A percentile compares a stretch with the other conserved stretches of the same genome.
Conservation (phyloP, 352 stramenopile species). For the Phytophthora ramorum region DNA sequence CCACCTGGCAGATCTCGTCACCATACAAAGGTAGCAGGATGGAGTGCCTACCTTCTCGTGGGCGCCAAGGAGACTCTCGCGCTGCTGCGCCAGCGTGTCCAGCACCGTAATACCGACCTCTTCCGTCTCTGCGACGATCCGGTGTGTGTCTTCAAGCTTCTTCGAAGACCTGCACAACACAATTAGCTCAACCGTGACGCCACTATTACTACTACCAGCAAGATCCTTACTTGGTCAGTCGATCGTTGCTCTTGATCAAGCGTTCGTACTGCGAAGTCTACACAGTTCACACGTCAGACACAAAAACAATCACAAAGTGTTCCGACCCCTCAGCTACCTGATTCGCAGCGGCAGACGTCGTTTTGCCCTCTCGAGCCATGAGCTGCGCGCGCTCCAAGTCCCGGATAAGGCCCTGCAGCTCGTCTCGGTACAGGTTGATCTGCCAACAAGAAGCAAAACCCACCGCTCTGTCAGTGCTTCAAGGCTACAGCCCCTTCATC, state of each 20-base stretch:
- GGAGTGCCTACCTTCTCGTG: constrained; percentile 61
- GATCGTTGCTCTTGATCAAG: constrained; percentile 70
- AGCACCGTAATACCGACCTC: constrained; percentile 77
- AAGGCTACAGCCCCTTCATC: background rate
- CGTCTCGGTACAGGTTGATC: constrained; percentile 77
- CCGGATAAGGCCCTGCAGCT: constrained; percentile 69
- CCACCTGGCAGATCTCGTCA: background rate
- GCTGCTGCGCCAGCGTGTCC: constrained; percentile 72
- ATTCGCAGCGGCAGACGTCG: constrained; percentile 26
- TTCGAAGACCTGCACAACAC: constrained; percentile 54
- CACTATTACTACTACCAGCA: background rate
- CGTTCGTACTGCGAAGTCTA: constrained; percentile 76
- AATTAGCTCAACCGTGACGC: background rate
- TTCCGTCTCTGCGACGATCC: constrained; percentile 72
- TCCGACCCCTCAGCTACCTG: constrained; percentile 30
- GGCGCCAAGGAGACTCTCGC: constrained; percentile 69
- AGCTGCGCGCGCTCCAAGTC: constrained; percentile 78
- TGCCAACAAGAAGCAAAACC: constrained; percentile 8
- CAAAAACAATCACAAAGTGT: background rate
- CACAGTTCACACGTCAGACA: background rate
- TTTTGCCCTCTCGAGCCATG: constrained; percentile 62
- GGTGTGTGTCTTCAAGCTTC: constrained; percentile 68
- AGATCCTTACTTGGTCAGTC: constrained; percentile 52
- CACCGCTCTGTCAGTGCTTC: background rate
- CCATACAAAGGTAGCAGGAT: background rate